Evolutionary conservation across 805 yeast genomes (phyloP), one percentile per base, ranked within the genome.

Genomic region (Cyberlindnera americana): DNA sequence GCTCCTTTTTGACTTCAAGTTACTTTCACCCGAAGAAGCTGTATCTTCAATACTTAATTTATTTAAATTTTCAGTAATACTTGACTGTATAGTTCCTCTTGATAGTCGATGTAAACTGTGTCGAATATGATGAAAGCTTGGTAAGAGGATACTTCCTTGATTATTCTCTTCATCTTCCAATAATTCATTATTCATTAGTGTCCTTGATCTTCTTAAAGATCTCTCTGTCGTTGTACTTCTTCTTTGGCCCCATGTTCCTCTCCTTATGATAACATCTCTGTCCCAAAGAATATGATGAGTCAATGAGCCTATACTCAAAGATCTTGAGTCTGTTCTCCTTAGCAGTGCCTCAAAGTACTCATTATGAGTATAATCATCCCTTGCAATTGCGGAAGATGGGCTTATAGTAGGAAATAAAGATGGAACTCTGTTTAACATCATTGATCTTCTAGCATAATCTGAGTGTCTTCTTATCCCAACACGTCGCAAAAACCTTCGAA

Each of bases 1-100:
- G 13, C 21, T 35, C 11, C 45, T 22, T 14, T 43, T 34, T 3
- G 43, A 22, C 7, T 38, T 29, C 19, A 40, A 41, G 4, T 31
- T 22, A 25, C 40, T 45, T 6, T 25, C 29, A 6, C 27, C 35
- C 4, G 40, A 22, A 19, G 39, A 31, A 5, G 25, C 14, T 15
- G 38, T 22, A 9, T 15, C 27, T 13, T 10, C 35, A 21, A 32
- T 32, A 4, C 27, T 16, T 13, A 32, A 5, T 11, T 22, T 10
- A 19, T 22, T 16, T 10, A 22, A 23, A 9, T 27, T 14, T 21
- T 29, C 31, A 19, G 17, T 16, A 11, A 29, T 22, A 8, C 11
- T 11, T 8, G 24, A 8, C 8, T n/a, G n/a, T n/a, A n/a, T n/a
- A n/a, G n/a, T n/a, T n/a, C n/a, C n/a, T n/a, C n/a, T n/a, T n/a